These are phyloP conservation scores for Batkoa obscura DNA, from an alignment of 371 early-diverging fungal species.

Conservation along the genomic window DNA sequence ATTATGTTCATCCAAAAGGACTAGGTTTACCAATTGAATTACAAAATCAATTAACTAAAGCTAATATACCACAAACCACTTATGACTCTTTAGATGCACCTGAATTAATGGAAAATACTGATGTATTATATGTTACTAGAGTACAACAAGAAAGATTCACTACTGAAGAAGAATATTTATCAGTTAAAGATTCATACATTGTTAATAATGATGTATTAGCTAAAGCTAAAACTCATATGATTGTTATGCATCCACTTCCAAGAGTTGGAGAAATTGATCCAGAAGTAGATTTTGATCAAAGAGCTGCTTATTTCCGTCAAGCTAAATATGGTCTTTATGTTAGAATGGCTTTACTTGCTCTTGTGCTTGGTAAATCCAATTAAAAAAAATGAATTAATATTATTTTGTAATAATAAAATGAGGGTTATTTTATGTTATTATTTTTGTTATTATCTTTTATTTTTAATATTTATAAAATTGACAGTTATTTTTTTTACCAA, in stretches of 20 bases:
- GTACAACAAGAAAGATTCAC: conserved; percentile 90
- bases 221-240: conserved; percentile 85
- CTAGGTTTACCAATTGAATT: conserved; percentile 78
- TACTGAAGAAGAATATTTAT: conserved; percentile 54
- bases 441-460: too few species aligned
- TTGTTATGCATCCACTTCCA: conserved; percentile 95
- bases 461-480: too few species aligned
- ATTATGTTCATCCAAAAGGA: conserved; percentile 72
- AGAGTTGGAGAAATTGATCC: conserved; percentile 88
- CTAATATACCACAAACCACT: conserved; percentile 49
- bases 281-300: conserved; percentile 90
- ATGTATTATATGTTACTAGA: conserved; percentile 94
- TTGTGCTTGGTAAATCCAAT: conserved; percentile 27
- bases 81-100: conserved; percentile 47
- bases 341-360: conserved; percentile 86
- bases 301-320: conserved; percentile 95
- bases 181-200: conserved; percentile 54
- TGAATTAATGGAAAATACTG: conserved; percentile 72
- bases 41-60: conserved; percentile 42
- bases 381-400: too few species aligned
- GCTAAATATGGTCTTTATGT: conserved; percentile 94
- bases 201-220: conserved; percentile 68
- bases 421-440: too few species aligned
- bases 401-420: too few species aligned
- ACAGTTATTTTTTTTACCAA: too few species aligned